Evolutionary conservation across 169 alveolate genomes (phyloP), one percentile per base, ranked within the genome.

Genomic region (Eimeria tenella): DNA sequence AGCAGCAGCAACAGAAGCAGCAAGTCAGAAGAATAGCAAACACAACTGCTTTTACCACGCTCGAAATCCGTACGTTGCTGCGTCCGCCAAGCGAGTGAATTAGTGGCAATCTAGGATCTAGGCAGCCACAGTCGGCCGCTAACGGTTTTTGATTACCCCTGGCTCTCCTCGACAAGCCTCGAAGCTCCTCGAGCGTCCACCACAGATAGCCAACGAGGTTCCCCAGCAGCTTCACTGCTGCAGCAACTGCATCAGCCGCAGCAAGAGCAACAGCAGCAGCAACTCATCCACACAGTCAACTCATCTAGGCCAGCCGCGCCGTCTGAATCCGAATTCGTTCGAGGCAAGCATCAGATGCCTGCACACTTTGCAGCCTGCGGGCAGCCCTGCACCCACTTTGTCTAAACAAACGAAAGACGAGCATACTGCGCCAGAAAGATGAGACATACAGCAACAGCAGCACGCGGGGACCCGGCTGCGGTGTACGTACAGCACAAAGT

Each of bases 181-280:
- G 91, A 56, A 42, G 91, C 91, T 19, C 91, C 91, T 52, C 91
- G 77, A 10, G 91, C 91, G 49, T 83, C 91, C 3, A 83, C 77
- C 4, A 83, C 91, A 31, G 25, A 19, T 62, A 83, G 21, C 91
- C 91, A 83, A 75, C 91, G 91, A 52, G 73, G 65, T 4, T 83
- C 79, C 21, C 60, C 42, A 25, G 77, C 13, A 25, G 73, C 63
- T 15, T 83, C 91, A 60, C 79, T 62, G 52, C 77, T 83, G 91
- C 91, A 83, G 91, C 91, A 83, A 21, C 91, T 83, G 91, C 77
- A 83, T 21, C 73, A 79, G 49, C 49, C 60, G 31, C 73, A 83
- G n/a, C 17, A 49, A 73, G 7, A 73, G 84, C 84, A 49, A 42
- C 63, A 74, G 62, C 83, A 73, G 60, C 25, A 73, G 52, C 42